Evolutionary conservation across 2,329 filamentous ascomycete species (phyloP).

Genomic region (Xylariaceae sp.): DNA sequence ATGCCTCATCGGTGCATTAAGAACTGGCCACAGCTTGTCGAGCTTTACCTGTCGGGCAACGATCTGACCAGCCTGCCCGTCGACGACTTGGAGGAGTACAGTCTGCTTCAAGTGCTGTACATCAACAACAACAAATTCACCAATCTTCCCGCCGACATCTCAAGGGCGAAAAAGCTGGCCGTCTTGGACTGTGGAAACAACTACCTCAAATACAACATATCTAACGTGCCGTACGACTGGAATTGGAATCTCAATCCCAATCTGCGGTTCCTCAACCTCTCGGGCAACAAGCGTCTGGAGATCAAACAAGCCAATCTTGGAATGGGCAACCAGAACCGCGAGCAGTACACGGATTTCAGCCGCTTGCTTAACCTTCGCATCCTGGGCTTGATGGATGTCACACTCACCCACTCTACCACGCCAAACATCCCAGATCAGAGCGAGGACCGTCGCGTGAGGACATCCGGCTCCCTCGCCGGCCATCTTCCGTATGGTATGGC

Average conservation of each 20-base stretch:
- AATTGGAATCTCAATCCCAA: conserved; percentile 99
- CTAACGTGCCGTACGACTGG: conserved; percentile 98
- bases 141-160: conserved; percentile 88
- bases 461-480: conserved; percentile 89
- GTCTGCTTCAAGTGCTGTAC: conserved; percentile 79
- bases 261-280: conserved; percentile 88
- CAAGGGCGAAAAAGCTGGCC: conserved; percentile 83
- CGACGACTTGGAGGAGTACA: conserved; percentile 87
- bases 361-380: conserved; percentile 77
- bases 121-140: conserved; percentile 98
- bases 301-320: conserved; percentile 63
- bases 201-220: conserved; percentile 94
- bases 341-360: conserved; percentile 81
- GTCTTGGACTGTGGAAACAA: conserved; percentile 95
- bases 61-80: conserved; percentile 85
- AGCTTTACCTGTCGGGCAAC: conserved; percentile 92
- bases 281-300: conserved; percentile 91
- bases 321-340: conserved; percentile 49
- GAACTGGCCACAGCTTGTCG: conserved; percentile 81
- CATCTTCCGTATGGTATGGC: conserved; percentile 95
- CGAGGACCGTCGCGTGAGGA: conserved; percentile 89
- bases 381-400: conserved; percentile 95
- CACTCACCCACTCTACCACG: conserved; percentile 82
- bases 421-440: conserved; percentile 91
- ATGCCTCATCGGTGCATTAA: conserved; percentile 83